Base-by-base conservation (phyloP, 2,329 filamentous ascomycete species). In the Scedosporium dehoogii region DNA sequence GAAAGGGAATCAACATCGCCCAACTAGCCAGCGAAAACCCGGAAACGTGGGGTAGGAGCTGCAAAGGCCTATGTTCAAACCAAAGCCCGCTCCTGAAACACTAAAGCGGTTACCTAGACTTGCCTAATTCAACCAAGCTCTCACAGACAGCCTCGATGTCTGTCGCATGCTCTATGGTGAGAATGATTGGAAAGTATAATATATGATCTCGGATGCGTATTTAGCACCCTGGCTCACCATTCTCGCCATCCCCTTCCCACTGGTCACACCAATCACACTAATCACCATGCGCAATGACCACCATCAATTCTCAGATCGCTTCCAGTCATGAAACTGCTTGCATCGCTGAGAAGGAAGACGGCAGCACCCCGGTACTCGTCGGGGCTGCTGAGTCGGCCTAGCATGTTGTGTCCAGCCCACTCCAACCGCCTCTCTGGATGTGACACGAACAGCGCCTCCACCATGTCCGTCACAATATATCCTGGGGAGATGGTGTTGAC, bases 371-470 rank as follows among this genome's bases (percentile, higher is more conserved):
- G 82, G 73, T 89, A 90, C 72, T 92, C 88, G 58, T 85, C 78
- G 0, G 88, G 87, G 23, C 74, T 75, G 69, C 86, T 89, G 64
- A 91, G 77, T 41, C 85, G 81, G 29, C 82, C 85, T 61, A 96
- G 79, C 91, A 96, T 94, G 74, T 96, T 96, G 74, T 93, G 87
- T 68, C 82, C 87, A 16, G 89, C 85, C 92, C 92, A 96, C 64
- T 86, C 82, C 27, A 73, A 73, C 65, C 77, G 76, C 61, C 83
- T 79, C 69, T 92, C 89, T 0, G 91, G 91, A 67, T 84, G 89
- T 66, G 88, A 81, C 66, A 86, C 81, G 69, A 96, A 94, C 38
- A 96, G 82, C 63, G 84, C 82, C 71, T 90, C 84, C 1, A 93
- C 90, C 92, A 96, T 96, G 23, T 88, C 85, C 1, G 89, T 92